Conservation (phyloP, 352 stramenopile genomes). For the Phytophthora niederhauseri region DNA sequence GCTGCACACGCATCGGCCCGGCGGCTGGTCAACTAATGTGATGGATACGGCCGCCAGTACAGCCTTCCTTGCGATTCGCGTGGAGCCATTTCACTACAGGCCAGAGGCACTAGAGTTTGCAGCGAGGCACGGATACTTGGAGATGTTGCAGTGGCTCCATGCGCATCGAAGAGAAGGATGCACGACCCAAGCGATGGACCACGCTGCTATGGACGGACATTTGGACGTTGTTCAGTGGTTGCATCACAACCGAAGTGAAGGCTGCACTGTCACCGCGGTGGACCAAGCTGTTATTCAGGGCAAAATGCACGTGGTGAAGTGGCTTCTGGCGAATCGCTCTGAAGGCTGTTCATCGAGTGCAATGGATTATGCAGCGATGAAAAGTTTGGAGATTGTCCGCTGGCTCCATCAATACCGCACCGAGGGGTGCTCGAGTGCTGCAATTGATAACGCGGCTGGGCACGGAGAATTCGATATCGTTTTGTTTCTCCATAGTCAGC, state of each 20-base stretch:
- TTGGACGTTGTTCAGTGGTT: slow-evolving; percentile 13
- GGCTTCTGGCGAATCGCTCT: not conserved
- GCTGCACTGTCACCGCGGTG: not conserved
- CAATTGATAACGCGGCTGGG: not conserved
- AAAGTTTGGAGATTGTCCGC: not conserved
- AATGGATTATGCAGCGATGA: not conserved
- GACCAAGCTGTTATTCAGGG: not conserved
- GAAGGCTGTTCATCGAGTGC: not conserved
- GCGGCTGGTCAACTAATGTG: not conserved
- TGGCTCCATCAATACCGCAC: not conserved
- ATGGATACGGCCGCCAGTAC: not conserved
- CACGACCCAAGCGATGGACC: not conserved
- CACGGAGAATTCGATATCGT: not conserved
- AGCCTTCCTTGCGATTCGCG: no score
- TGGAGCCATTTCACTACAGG: no score
- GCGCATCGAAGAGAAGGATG: not conserved
- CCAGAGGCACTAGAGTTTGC: no score
- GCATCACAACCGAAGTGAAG: not conserved
- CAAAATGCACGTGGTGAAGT: not conserved
- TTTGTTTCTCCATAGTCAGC: not conserved
- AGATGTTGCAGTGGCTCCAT: slow-evolving; percentile 15
- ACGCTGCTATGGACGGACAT: not conserved
- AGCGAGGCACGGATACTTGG: slow-evolving; percentile 8
- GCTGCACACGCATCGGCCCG: not conserved
- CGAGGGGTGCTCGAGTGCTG: slow-evolving; percentile 3